Conservation (phyloP, 2,329 filamentous ascomycete species). For the Alternaria ventricosa region DNA sequence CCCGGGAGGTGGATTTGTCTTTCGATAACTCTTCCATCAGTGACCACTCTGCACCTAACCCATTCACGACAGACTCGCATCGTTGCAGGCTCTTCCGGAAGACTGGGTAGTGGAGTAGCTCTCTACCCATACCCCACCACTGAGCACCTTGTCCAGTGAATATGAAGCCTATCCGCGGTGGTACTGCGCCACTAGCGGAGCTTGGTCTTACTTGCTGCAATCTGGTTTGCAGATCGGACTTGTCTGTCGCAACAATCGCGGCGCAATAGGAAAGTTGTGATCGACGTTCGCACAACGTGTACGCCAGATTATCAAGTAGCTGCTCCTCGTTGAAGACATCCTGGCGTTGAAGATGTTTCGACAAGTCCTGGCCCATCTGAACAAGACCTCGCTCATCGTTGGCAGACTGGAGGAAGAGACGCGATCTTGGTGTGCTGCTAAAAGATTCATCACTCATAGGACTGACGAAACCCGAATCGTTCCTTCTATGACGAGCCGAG, state of each 20-base stretch:
- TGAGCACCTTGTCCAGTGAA: slow-evolving; percentile 56
- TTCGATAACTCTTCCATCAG: slow-evolving; percentile 18
- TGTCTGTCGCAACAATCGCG: slow-evolving; percentile 4
- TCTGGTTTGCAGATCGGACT: slow-evolving; percentile 1
- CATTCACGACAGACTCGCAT: slow-evolving; percentile 6
- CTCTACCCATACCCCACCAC: slow-evolving; percentile 50
- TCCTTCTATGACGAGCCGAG: not conserved
- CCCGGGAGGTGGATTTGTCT: slow-evolving; percentile 6
- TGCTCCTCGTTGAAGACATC: slow-evolving; percentile 9
- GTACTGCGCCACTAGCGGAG: not conserved
- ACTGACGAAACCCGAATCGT: slow-evolving; percentile 12
- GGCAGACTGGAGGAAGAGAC: slow-evolving; percentile 20
- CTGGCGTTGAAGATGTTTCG: slow-evolving; percentile 6
- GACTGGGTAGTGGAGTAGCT: slow-evolving; percentile 35
- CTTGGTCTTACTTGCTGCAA: not conserved
- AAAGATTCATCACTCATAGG: slow-evolving; percentile 2
- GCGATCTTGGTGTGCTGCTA: not conserved
- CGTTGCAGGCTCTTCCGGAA: slow-evolving; percentile 15
- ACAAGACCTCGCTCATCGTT: slow-evolving; percentile 14
- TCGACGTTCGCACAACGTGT: slow-evolving; percentile 27
- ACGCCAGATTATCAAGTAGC: slow-evolving; percentile 20
- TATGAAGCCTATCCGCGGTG: slow-evolving; percentile 27
- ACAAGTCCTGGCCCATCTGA: slow-evolving; percentile 25
- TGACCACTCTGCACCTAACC: slow-evolving; percentile 13
- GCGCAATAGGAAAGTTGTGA: slow-evolving; percentile 5